Conservation (phyloP, 2,329 filamentous ascomycete species). For the Lizonia empirigonia region DNA sequence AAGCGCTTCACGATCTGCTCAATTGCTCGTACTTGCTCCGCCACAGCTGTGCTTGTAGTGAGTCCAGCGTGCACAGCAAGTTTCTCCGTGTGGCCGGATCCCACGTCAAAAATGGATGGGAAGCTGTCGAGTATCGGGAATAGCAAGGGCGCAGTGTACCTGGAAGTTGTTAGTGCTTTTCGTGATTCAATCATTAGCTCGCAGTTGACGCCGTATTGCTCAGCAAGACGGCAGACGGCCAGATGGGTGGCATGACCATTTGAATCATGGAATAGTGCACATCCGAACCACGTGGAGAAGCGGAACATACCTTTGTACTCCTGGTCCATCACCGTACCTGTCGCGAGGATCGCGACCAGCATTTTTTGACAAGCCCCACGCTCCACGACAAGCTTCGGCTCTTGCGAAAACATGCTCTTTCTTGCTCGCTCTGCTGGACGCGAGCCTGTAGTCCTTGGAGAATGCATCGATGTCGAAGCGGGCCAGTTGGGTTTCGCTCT, state of each 20-base stretch:
- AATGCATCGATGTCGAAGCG: conserved; percentile 45
- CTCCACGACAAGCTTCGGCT: conserved; percentile 48
- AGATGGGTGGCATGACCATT: not conserved
- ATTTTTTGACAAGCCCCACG: conserved; percentile 43
- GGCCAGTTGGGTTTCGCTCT: conserved; percentile 24
- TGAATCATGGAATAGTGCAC: not conserved
- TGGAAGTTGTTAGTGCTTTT: conserved; percentile 35
- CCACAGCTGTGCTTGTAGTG: conserved; percentile 76
- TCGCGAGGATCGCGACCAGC: conserved; percentile 40
- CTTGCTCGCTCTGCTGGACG: conserved; percentile 20
- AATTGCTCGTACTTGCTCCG: conserved; percentile 68
- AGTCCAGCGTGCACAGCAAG: conserved; percentile 61
- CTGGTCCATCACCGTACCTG: conserved; percentile 44
- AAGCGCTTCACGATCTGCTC: conserved; percentile 67
- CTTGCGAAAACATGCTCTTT: conserved; percentile 51
- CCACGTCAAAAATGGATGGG: conserved; percentile 71
- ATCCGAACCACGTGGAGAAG: not conserved
- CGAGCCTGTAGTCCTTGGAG: conserved; percentile 37
- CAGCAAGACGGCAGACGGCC: conserved; percentile 5
- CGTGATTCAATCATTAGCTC: conserved; percentile 9
- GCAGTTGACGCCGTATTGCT: conserved; percentile 4
- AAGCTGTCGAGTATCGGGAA: conserved; percentile 86
- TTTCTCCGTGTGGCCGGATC: conserved; percentile 43
- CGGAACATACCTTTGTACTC: conserved; percentile 44
- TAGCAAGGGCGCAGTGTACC: conserved; percentile 60